Evolutionary conservation across 2,329 filamentous ascomycete species (phyloP), one percentile per base, ranked within the genome.

Genomic region (Lasiodiplodia citricola): DNA sequence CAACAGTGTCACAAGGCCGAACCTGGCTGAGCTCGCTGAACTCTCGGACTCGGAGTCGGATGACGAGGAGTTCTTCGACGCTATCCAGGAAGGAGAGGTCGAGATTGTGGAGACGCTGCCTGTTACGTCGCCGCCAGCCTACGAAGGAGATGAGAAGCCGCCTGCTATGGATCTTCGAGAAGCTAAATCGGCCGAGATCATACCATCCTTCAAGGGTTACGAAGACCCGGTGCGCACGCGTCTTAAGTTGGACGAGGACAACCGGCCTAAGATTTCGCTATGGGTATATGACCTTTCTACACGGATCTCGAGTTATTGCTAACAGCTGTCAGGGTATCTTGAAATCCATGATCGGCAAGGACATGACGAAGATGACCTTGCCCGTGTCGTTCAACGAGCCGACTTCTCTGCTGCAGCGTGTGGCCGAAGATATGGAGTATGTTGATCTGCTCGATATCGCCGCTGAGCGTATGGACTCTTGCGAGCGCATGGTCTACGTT

Each of bases 301-400:
- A 66, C 77, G 81, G 70, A 44, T 18, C n/a, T 47, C n/a, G 8
- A 21, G 14, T 2, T 8, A n/a, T 47, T 47, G 44, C 44, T 47
- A 47, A 81, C 72, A 11, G 13, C 1, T 37, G 28, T 1, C 72
- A 97, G 94, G 91, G 92, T 73, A 97, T 99, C 74, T 84, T 99
- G 71, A 99, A 98, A 83, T 98, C 95, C 25, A 98, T 99, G 96
- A 97, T 99, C 80, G 96, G 96, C 71, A 98, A 99, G 80, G 96
- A 99, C 77, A 98, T 99, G 96, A 98, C 96, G 47, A 98, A 96
- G 84, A 99, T 99, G 95, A 98, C 96, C 0, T 84, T 99, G 23
- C 96, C 96, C 0, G 96, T 99, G 2, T 97, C 96, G 0, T 98
- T 99, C 84, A 99, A 99, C 81, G 96, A 99, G 80, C 96, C 96